Percentiles rank a stretch among this genome's conserved stretches.
phyloP scores from a whole-genome alignment of 2,329 filamentous ascomycete species.

The Ophiostoma ips region DNA sequence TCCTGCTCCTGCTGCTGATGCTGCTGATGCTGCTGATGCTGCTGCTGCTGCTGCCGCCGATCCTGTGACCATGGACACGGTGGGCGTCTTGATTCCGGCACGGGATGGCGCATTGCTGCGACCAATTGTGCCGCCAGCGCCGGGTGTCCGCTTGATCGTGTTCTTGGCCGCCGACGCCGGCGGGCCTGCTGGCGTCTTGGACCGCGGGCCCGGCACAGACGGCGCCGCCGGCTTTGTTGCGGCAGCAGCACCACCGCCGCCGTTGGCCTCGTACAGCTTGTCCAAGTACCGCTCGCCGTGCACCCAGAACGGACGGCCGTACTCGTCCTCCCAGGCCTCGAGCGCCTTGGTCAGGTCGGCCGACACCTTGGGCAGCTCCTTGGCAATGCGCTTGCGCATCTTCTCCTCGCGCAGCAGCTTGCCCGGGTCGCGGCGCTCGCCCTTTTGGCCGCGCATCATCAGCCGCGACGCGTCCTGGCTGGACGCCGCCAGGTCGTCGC shows the following conservation, averaged over 20 bases:
- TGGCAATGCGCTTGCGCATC: slow-evolving; percentile 93
- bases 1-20: no score
- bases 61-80: slow-evolving; percentile 32
- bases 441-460: slow-evolving; percentile 82
- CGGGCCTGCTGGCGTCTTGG: slow-evolving; percentile 57
- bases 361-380: slow-evolving; percentile 86
- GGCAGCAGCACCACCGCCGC: not conserved
- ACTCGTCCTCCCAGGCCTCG: slow-evolving; percentile 84
- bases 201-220: slow-evolving; percentile 45
- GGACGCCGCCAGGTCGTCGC: slow-evolving; percentile 74
- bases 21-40: slow-evolving; percentile 18
- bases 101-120: slow-evolving; percentile 20
- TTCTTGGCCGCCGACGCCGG: slow-evolving; percentile 21
- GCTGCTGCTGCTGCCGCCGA: no score
- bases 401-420: slow-evolving; percentile 93
- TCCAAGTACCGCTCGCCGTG: slow-evolving; percentile 87
- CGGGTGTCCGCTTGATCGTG: slow-evolving; percentile 11
- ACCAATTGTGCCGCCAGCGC: slow-evolving; percentile 3
- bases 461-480: slow-evolving; percentile 90
- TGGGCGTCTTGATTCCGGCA: slow-evolving; percentile 41
- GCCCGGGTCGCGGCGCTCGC: slow-evolving; percentile 85
- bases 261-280: slow-evolving; percentile 49
- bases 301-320: slow-evolving; percentile 82
- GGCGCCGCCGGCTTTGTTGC: slow-evolving; percentile 19
- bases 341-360: slow-evolving; percentile 70